A percentile compares a stretch with the other conserved stretches of the same genome.
Evolutionary conservation across 23 red algal species (phyloP).

Genomic region (Agarophyton chilense): DNA sequence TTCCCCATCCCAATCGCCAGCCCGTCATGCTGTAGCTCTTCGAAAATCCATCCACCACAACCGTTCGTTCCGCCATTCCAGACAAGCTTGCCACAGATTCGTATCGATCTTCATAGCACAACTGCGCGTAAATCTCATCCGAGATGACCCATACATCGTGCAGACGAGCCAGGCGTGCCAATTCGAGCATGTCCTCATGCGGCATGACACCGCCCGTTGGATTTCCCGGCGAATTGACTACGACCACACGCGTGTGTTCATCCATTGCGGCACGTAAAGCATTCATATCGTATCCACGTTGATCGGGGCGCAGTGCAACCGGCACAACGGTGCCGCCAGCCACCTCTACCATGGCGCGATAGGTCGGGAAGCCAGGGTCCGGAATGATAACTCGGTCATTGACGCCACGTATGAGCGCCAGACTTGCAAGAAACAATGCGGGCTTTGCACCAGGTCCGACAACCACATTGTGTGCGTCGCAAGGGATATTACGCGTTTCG

Average conservation of each 20-base stretch:
- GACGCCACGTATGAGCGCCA: constrained; percentile 72
- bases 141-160: constrained; percentile 77
- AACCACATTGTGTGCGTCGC: constrained; percentile 73
- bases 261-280: constrained; percentile 43
- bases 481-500: constrained; percentile 11
- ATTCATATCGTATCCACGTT: constrained; percentile 64
- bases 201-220: constrained; percentile 86
- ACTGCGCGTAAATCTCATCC: constrained; percentile 91
- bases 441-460: constrained; percentile 97
- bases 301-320: constrained; percentile 59
- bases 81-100: constrained; percentile 49
- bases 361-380: constrained; percentile 97
- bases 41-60: constrained; percentile 98
- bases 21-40: constrained; percentile 98
- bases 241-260: constrained; percentile 56
- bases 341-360: constrained; percentile 76
- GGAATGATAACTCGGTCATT: constrained; percentile 87
- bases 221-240: constrained; percentile 96
- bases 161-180: constrained; percentile 58
- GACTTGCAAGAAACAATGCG: constrained; percentile 71
- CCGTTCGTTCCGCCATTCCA: constrained; percentile 76
- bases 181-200: constrained; percentile 35
- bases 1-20: constrained; percentile 90
- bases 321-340: constrained; percentile 66
- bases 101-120: constrained; percentile 53